These are phyloP conservation scores for Pseudozyma sp. DNA, from an alignment of 1,284 basidiomycete genomes.

Conservation along the genomic window DNA sequence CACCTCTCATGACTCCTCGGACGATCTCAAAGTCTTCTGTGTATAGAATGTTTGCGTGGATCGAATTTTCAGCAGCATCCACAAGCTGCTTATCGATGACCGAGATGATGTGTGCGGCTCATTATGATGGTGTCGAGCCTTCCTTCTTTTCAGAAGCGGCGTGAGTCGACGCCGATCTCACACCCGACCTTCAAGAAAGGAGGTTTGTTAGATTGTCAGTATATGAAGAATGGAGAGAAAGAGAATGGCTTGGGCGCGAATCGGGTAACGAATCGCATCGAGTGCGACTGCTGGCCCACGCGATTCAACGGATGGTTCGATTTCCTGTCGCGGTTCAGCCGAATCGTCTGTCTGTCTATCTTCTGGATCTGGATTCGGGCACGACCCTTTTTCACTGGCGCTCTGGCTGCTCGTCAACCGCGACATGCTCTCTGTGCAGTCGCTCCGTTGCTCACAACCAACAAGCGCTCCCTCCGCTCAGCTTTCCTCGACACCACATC, in stretches of 20 bases:
- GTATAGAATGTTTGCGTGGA: too few relatives aligned
- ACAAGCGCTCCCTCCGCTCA: not conserved
- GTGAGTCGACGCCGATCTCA: too few relatives aligned
- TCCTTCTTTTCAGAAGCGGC: too few relatives aligned
- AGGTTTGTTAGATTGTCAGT: too few relatives aligned
- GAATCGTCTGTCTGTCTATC: constrained; percentile 5
- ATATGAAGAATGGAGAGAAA: too few relatives aligned
- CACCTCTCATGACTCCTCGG: too few relatives aligned
- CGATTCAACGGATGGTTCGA: not conserved
- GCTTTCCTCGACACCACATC: not conserved
- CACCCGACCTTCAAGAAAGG: too few relatives aligned
- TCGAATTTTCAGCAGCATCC: too few relatives aligned
- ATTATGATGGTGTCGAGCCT: too few relatives aligned
- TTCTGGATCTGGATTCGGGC: constrained; percentile 7
- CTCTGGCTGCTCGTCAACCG: not conserved
- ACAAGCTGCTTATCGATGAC: too few relatives aligned
- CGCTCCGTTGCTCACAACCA: not conserved
- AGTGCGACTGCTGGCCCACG: not conserved
- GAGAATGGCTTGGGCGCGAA: constrained; percentile 4
- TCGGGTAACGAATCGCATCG: constrained; percentile 1
- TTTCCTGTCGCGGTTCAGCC: constrained; percentile 8
- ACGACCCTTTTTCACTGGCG: constrained; percentile 13
- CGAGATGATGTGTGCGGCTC: too few relatives aligned
- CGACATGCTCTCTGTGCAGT: constrained; percentile 7
- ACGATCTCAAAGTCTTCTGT: too few relatives aligned